Conservation (phyloP, 257 asterid genomes). For the Solanum habrochaites region DNA sequence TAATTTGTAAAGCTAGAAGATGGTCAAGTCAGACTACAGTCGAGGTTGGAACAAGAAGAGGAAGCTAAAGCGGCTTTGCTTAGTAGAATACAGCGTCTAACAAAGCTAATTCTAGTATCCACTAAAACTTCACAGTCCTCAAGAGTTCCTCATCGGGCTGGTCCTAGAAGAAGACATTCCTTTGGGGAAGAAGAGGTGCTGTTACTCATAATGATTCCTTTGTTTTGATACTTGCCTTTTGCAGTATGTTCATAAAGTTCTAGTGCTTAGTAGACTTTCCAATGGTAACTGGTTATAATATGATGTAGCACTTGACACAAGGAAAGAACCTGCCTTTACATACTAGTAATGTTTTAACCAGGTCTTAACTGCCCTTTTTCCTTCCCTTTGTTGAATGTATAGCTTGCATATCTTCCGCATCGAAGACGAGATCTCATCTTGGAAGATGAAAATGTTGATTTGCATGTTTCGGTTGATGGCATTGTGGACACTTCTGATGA, state of each 20-base stretch:
- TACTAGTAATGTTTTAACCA: background rate
- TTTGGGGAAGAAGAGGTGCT: conserved; percentile 99
- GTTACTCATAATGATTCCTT: background rate
- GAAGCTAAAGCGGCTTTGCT: conserved; percentile 97
- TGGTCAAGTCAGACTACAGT: conserved; percentile 95
- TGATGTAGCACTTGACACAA: background rate
- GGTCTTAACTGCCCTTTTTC: background rate
- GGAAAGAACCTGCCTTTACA: background rate
- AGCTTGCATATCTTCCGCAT: conserved; percentile 99
- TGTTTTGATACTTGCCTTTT: conserved; percentile 11
- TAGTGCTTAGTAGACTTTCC: background rate
- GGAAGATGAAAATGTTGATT: conserved; percentile 75
- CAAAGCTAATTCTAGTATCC: conserved; percentile 91
- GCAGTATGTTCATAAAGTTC: conserved; percentile 1
- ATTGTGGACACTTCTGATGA: conserved; percentile 50
- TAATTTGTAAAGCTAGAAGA: conserved; percentile 82
- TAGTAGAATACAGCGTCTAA: conserved; percentile 93
- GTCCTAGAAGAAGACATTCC: conserved; percentile 88
- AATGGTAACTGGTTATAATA: background rate
- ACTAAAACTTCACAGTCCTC: conserved; percentile 74
- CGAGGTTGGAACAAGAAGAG: conserved; percentile 99
- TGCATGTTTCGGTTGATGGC: conserved; percentile 60
- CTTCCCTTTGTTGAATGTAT: conserved; percentile 2
- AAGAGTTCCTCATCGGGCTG: conserved; percentile 63
- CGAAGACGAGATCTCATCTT: conserved; percentile 80